These are phyloP conservation scores for Leptographium procerum DNA, from an alignment of 2,329 filamentous ascomycete species.

Conservation along the genomic window DNA sequence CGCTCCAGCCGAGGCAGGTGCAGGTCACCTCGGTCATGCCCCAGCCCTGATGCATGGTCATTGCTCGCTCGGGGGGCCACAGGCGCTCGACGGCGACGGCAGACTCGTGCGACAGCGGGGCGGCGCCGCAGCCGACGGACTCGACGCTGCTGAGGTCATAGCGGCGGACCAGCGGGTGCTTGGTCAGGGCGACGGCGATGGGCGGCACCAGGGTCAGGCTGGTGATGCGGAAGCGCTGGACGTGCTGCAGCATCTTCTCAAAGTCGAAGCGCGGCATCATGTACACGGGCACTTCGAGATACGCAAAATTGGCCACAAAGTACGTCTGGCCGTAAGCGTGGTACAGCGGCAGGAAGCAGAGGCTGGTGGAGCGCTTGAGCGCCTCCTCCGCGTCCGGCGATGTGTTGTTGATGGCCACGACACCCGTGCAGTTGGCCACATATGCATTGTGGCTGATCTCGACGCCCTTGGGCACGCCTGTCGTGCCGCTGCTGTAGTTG, in stretches of 20 bases:
- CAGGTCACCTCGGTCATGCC: conserved; percentile 82
- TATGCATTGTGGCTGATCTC: conserved; percentile 70
- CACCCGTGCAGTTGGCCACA: conserved; percentile 56
- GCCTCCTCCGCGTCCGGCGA: conserved; percentile 30
- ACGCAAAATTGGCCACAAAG: conserved; percentile 49
- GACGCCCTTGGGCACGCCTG: conserved; percentile 74
- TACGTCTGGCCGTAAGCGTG: conserved; percentile 64
- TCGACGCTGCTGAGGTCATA: conserved; percentile 60
- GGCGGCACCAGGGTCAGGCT: conserved; percentile 60
- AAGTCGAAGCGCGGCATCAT: conserved; percentile 74
- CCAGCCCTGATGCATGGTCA: conserved; percentile 56
- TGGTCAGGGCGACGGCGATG: conserved; percentile 61
- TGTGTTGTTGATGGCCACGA: conserved; percentile 30
- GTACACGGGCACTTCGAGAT: conserved; percentile 55
- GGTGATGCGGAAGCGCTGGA: conserved; percentile 59
- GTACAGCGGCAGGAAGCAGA: conserved; percentile 69
- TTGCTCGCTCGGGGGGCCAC: conserved; percentile 31
- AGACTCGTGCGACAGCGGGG: conserved; percentile 51
- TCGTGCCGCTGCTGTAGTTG: conserved; percentile 73
- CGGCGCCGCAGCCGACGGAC: conserved; percentile 52
- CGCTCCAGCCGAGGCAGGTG: conserved; percentile 54
- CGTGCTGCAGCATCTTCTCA: conserved; percentile 53
- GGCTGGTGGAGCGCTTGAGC: conserved; percentile 26
- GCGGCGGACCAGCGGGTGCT: conserved; percentile 52
- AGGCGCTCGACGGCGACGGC: conserved; percentile 43